Evolutionary conservation across 192 early-diverging fungal species (phyloP).

Genomic region (Rhizophagus clarus): DNA sequence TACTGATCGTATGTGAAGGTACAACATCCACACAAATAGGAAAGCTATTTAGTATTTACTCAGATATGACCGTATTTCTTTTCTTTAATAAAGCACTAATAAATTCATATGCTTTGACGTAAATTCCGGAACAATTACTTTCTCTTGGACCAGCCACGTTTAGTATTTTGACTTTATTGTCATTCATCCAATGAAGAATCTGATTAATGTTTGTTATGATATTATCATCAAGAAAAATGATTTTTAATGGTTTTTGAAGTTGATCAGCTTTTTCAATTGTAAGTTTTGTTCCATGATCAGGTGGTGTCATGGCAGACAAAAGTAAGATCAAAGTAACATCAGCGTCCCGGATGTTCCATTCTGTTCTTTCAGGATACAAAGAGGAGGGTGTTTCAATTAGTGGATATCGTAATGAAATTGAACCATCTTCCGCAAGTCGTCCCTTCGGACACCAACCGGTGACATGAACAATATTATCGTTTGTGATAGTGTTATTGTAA

Average conservation of each 20-base stretch:
- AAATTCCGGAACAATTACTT: conserved; percentile 17
- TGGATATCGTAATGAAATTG: conserved; percentile 1
- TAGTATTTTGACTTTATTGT: neutral
- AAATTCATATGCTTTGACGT: conserved; percentile 2
- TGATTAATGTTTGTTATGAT: neutral
- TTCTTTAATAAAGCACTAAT: neutral
- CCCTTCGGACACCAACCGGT: conserved; percentile 21
- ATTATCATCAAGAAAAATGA: conserved; percentile 7
- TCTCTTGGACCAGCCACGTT: conserved; percentile 19
- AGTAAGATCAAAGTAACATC: neutral
- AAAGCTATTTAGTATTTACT: too few relatives aligned
- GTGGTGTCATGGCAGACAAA: neutral
- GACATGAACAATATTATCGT: neutral
- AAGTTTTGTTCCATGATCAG: neutral
- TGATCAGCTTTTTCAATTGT: neutral
- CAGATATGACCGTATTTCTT: too few relatives aligned
- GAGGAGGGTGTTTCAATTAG: conserved; percentile 4
- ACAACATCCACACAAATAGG: too few relatives aligned
- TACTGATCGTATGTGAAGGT: too few relatives aligned
- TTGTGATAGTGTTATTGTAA: neutral
- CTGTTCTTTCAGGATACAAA: neutral
- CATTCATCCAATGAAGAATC: conserved; percentile 1
- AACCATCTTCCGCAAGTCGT: conserved; percentile 8
- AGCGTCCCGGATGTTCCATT: conserved; percentile 11
- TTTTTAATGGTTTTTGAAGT: neutral